phyloP scores from a whole-genome alignment of 2,329 filamentous ascomycete genomes.

The Colletotrichum ledebouriae region DNA sequence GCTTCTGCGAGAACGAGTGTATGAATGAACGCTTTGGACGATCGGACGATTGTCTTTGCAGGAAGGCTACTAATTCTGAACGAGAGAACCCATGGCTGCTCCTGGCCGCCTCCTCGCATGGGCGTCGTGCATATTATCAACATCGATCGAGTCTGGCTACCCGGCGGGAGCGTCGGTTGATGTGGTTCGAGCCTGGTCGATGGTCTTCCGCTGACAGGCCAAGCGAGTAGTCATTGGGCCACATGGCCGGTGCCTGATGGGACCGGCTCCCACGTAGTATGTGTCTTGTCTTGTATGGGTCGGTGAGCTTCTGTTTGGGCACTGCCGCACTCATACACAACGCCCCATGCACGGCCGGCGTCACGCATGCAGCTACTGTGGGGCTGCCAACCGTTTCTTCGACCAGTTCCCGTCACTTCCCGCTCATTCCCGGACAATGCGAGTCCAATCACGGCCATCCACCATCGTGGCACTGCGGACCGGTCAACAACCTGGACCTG shows the following conservation, averaged over 20 bases:
- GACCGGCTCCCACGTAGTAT: constrained; percentile 40
- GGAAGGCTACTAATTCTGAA: not conserved
- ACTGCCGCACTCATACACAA: constrained; percentile 42
- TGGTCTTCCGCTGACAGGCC: constrained; percentile 31
- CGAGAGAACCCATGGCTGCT: constrained; percentile 8
- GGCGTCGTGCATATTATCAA: constrained; percentile 37
- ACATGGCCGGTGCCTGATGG: constrained; percentile 43
- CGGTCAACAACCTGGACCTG: constrained; percentile 21
- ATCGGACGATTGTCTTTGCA: constrained; percentile 12
- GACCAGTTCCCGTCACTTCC: constrained; percentile 30
- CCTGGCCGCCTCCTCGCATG: not conserved
- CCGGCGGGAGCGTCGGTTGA: constrained; percentile 35
- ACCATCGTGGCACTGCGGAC: constrained; percentile 19
- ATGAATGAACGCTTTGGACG: not conserved
- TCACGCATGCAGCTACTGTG: constrained; percentile 43
- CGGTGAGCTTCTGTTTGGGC: constrained; percentile 39
- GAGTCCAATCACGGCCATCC: constrained; percentile 14
- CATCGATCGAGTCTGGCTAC: constrained; percentile 28
- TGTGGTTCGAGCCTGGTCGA: constrained; percentile 29
- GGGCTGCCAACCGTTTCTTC: constrained; percentile 26
- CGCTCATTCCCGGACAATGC: constrained; percentile 20
- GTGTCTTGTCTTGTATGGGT: constrained; percentile 45
- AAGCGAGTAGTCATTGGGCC: constrained; percentile 36
- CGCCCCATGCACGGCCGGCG: constrained; percentile 40
- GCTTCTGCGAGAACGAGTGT: not conserved